These are phyloP conservation scores for Cryphonectria naterciae DNA, from an alignment of 2,329 filamentous ascomycete species.

Conservation along the genomic window DNA sequence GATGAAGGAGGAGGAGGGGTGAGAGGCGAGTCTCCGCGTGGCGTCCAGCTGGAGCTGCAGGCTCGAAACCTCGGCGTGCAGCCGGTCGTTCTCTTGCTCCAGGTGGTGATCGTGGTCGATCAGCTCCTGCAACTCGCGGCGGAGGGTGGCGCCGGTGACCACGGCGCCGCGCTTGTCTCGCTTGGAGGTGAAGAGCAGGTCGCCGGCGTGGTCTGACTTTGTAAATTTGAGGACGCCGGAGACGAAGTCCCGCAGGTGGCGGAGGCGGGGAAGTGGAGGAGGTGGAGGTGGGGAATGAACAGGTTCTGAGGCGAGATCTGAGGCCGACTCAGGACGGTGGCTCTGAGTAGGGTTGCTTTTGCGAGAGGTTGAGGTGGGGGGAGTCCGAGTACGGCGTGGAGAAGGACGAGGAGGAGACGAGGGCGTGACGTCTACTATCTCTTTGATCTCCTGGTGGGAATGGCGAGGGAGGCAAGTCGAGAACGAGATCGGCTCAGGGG, in stretches of 20 bases:
- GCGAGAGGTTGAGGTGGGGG: too few species aligned
- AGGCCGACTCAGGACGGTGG: too few species aligned
- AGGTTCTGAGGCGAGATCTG: not conserved
- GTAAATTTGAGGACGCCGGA: conserved; percentile 40
- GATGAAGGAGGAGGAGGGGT: conserved; percentile 31
- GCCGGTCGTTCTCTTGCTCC: conserved; percentile 56
- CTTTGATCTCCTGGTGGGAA: not conserved
- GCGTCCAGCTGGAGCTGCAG: conserved; percentile 55
- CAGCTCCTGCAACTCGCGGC: conserved; percentile 58
- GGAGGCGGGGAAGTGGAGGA: conserved; percentile 59
- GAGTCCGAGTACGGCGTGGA: not conserved
- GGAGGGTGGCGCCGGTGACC: conserved; percentile 65
- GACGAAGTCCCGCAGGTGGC: conserved; percentile 57
- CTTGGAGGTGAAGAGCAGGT: conserved; percentile 51
- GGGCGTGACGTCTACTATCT: not conserved
- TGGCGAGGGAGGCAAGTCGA: not conserved
- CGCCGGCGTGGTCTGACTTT: conserved; percentile 30
- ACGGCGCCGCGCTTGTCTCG: conserved; percentile 55
- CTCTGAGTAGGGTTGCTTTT: not conserved
- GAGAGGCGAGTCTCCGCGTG: conserved; percentile 37
- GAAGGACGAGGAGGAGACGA: not conserved
- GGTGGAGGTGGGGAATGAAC: conserved; percentile 46
- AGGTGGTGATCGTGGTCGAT: conserved; percentile 61
- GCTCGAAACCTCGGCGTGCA: conserved; percentile 55
- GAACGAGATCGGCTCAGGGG: conserved; percentile 12